phyloP scores from a whole-genome alignment of 306 rosid species.

The Vigna trinervia region DNA sequence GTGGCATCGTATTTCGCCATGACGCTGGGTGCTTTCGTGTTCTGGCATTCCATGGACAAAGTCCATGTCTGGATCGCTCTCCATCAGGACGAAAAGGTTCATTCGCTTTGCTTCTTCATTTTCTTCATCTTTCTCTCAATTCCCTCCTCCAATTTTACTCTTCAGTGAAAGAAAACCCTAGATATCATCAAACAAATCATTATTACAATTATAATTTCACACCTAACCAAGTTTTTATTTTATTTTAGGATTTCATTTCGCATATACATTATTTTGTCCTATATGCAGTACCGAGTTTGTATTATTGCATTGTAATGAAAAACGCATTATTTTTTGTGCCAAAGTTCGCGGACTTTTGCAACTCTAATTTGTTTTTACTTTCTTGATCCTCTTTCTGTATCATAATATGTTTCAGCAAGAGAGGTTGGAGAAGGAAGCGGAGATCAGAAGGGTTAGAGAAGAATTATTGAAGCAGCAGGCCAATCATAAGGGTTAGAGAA shows the following conservation, averaged over 20 bases:
- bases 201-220: neutral
- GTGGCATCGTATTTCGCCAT: constrained; percentile 82
- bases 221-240: neutral
- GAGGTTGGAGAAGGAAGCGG: constrained; percentile 81
- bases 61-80: constrained; percentile 99
- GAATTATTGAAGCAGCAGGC: constrained; percentile 73
- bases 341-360: constrained; percentile 2
- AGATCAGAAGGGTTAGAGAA: constrained; percentile 84
- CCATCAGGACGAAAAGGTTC: constrained; percentile 95
- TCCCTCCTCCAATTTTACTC: neutral
- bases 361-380: neutral
- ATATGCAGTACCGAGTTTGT: neutral
- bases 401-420: constrained; percentile 58
- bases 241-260: neutral
- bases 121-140: neutral
- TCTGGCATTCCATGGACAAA: constrained; percentile 95
- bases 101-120: neutral
- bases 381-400: neutral
- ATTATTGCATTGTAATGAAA: neutral
- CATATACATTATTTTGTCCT: neutral
- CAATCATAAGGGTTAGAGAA: constrained; percentile 69
- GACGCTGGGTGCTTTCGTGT: constrained; percentile 89
- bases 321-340: neutral
- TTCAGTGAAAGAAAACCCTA: constrained; percentile 32
- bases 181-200: neutral